Conservation (phyloP, 345 rosid species). For the Citrus maxima region DNA sequence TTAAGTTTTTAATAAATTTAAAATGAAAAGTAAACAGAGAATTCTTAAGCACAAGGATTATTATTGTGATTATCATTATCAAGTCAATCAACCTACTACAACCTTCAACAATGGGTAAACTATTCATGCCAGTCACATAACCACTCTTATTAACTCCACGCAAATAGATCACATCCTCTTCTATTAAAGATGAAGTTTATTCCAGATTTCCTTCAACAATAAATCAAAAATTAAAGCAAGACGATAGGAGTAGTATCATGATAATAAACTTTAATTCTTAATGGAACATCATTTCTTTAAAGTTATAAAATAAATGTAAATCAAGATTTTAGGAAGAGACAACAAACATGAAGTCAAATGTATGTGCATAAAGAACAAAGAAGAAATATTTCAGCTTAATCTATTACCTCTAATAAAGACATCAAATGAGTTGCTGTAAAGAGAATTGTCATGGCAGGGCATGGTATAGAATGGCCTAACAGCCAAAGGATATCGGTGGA, state of each 20-base stretch:
- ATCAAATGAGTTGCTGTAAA: conserved; percentile 87
- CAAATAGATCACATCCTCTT: background rate
- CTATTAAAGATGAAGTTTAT: background rate
- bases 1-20: background rate
- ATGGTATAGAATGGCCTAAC: conserved; percentile 94
- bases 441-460: conserved; percentile 74
- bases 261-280: background rate
- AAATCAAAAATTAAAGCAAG: background rate
- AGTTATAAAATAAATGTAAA: background rate
- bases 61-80: background rate
- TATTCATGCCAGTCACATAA: background rate
- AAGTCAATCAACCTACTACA: background rate
- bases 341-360: background rate
- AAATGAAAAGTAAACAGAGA: background rate
- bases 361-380: background rate
- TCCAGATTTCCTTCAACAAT: background rate
- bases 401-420: conserved; percentile 83
- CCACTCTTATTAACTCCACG: too few species aligned
- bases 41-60: background rate
- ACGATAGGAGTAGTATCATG: background rate
- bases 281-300: background rate
- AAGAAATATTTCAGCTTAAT: background rate
- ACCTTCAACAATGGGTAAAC: background rate
- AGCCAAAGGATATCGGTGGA: conserved; percentile 74
- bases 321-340: background rate